Percentiles rank a stretch among this genome's conserved stretches.
phyloP scores from a whole-genome alignment of 1,139 yeast genomes.

The Candida sp. region DNA sequence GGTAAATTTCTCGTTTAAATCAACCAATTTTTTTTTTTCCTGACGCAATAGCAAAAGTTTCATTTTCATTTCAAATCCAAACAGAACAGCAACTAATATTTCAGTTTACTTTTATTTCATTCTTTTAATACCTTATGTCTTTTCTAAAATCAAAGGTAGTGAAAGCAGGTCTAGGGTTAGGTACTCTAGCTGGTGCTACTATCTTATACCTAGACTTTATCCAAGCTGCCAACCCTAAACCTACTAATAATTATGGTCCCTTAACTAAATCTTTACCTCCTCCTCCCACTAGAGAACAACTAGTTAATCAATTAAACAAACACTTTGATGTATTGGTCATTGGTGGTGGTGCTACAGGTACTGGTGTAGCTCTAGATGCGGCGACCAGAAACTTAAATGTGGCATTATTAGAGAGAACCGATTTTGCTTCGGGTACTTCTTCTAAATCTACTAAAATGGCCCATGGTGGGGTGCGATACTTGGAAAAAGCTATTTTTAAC shows the following conservation, averaged over 20 bases:
- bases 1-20: too few relatives aligned
- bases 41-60: too few relatives aligned
- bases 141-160: constrained; percentile 18
- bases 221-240: constrained; percentile 26
- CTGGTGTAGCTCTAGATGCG: constrained; percentile 94
- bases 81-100: too few relatives aligned
- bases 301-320: constrained; percentile 33
- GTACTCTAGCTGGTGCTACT: constrained; percentile 34
- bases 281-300: constrained; percentile 36
- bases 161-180: constrained; percentile 31
- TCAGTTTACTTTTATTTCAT: too few relatives aligned
- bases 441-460: constrained; percentile 97
- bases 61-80: too few relatives aligned
- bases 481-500: constrained; percentile 92
- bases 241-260: constrained; percentile 35
- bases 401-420: constrained; percentile 80
- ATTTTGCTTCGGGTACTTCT: constrained; percentile 90
- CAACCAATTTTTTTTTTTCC: too few relatives aligned
- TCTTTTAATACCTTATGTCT: not conserved
- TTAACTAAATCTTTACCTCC: constrained; percentile 28
- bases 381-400: constrained; percentile 88
- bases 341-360: constrained; percentile 97
- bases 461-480: constrained; percentile 95
- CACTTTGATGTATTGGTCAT: constrained; percentile 78
- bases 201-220: constrained; percentile 43